Base-by-base conservation (phyloP, 2,329 filamentous ascomycete species). In the Talaromyces sp. region DNA sequence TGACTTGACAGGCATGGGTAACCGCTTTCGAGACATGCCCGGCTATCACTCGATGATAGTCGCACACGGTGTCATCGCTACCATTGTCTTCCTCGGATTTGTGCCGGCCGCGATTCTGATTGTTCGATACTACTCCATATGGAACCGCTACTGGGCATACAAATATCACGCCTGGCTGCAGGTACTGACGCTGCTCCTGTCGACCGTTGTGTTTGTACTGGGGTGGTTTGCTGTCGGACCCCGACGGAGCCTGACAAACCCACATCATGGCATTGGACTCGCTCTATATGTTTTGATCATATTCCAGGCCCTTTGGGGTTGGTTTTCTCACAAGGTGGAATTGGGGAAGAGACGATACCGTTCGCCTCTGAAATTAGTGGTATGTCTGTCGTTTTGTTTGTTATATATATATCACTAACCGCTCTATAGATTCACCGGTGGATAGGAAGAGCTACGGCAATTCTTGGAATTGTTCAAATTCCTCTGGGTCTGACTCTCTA, bases 401-500 rank as follows among this genome's bases (percentile, higher is more conserved):
- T 60, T 13, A 17, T 36, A 15, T 8, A 17, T 30, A 32, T 17
- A 4, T 53, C 19, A 30, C 51, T 62, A 28, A 58, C 39, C 19
- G 13, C 53, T 52, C 53, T 52, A 36, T 82, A 90, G 82, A 75
- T 98, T 49, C 95, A 99, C 77, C 90, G 93, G 72, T 97, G 95
- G 92, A 78, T 90, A 19, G 95, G 95, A 19, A 83, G 93, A 61
- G 79, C 85, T 0, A 86, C 93, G 68, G 89, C 90, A 2, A 76
- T 98, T 19, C 80, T 99, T 4, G 95, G 91, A 0, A 87, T 98
- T 66, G 84, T 88, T 3, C 95, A 99, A 72, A 86, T 99, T 11
- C 90, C 95, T 0, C 82, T 99, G 0, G 95, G 95, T 0, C 81
- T 99, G 54, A 93, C 93, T 0, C 81, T 99, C 1, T 99, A 97